These are phyloP conservation scores for Mangifera indica DNA, from an alignment of 345 rosid species.

Conservation along the genomic window DNA sequence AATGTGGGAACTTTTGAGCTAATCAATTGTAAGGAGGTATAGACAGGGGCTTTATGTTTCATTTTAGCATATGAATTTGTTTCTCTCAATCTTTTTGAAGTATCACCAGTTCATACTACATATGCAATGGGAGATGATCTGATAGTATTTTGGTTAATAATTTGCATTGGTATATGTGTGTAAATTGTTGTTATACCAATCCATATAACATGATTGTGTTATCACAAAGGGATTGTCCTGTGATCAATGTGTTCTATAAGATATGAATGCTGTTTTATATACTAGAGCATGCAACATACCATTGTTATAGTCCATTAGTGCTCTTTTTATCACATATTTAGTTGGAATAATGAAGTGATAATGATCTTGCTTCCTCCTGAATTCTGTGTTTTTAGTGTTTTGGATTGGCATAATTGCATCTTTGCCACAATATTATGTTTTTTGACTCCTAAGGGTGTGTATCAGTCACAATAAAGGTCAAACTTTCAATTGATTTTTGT, in stretches of 20 bases:
- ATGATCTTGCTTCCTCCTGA: not conserved
- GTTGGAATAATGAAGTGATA: conserved; percentile 15
- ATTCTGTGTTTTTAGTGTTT: not conserved
- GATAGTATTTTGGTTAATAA: conserved; percentile 1
- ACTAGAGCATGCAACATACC: not conserved
- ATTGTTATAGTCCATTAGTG: not conserved
- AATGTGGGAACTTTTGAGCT: conserved; percentile 40
- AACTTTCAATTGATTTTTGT: not conserved
- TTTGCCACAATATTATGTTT: not conserved
- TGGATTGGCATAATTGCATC: conserved; percentile 5
- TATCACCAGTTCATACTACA: conserved; percentile 7
- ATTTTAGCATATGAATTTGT: conserved; percentile 19
- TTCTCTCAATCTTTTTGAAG: conserved; percentile 3
- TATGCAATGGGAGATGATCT: conserved; percentile 9
- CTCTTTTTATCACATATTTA: not conserved
- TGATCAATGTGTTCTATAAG: not conserved
- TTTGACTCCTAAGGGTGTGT: not conserved
- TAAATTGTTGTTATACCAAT: not conserved
- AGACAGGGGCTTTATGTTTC: conserved; percentile 22
- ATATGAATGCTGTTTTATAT: not conserved
- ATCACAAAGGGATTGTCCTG: not conserved
- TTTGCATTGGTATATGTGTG: conserved; percentile 3
- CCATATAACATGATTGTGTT: conserved; percentile 1
- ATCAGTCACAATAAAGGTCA: conserved; percentile 4
- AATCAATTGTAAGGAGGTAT: conserved; percentile 38